Base-by-base conservation (phyloP, 202 grass and related monocot species). In the Setaria italica region DNA sequence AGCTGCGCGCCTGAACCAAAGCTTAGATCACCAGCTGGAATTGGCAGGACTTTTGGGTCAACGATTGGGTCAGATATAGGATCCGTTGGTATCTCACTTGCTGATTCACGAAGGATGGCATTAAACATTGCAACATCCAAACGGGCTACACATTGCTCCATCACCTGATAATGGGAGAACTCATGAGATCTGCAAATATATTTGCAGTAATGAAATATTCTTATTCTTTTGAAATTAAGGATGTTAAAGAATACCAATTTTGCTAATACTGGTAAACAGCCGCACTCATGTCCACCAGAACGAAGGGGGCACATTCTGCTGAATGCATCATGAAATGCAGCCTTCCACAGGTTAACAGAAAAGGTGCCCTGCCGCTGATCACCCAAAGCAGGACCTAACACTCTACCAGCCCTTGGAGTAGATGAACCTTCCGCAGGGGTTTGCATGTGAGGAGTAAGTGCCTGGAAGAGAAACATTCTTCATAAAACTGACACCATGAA, bases 61-160 rank as follows among this genome's bases (percentile, higher is more conserved):
- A 92, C 76, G 72, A 99, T 97, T 49, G 97, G 97, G 71, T 99
- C 97, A 34, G 92, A 97, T 70, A 99, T 88, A 76, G 97, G 97
- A 89, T 99, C 94, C 53, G 92, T 99, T 72, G 94, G 97, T 88
- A 90, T 86, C 88, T 99, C 90, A 32, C 30, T 57, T 62, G 87
- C 87, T 74, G 94, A 92, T 89, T 97, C 97, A 58, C 97, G 94
- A 80, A 99, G 88, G 84, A 99, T 99, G 75, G 94, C 93, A 93
- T 99, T 99, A 68, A 99, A 99, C 90, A 97, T 97, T 64, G 91
- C 94, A 75, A 99, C 90, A 90, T 99, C 97, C 78, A 97, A 84
- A 76, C 94, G 85, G n/a, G 86, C 81, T 80, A 99, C 86, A 75
- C 97, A 99, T 78, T 99, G 97, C 79, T 94, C 92, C 97, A 94